Evolutionary conservation across 176 grass and related monocot genomes (phyloP).

Genomic region (Urochloa ruziziensis): DNA sequence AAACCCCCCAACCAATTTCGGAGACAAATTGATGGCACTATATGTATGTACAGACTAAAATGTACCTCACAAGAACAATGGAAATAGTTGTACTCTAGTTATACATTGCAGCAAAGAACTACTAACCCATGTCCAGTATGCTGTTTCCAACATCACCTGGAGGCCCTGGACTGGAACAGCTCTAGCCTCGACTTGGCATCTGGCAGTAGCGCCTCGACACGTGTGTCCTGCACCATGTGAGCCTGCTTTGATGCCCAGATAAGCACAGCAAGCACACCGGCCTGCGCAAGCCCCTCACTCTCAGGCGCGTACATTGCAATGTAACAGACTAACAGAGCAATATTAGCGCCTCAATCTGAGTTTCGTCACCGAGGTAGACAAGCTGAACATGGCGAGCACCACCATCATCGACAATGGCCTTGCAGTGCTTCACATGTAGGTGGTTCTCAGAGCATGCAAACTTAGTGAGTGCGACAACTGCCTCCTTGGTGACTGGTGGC

Average conservation of each 20-base stretch:
- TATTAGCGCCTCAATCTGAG: constrained; percentile 75
- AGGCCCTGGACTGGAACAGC: constrained; percentile 65
- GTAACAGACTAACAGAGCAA: constrained; percentile 77
- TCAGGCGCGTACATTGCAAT: constrained; percentile 72
- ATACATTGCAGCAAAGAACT: too few relatives aligned
- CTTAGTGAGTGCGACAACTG: constrained; percentile 75
- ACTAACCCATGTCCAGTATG: constrained; percentile 22
- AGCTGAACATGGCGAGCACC: constrained; percentile 76
- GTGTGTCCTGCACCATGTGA: constrained; percentile 63
- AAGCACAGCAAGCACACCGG: constrained; percentile 62
- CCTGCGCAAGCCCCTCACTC: constrained; percentile 74
- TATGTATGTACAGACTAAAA: too few relatives aligned
- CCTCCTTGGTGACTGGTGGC: constrained; percentile 55
- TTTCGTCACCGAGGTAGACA: constrained; percentile 69
- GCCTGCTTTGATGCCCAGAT: constrained; percentile 85
- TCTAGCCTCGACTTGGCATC: constrained; percentile 60
- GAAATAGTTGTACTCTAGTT: too few relatives aligned
- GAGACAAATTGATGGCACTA: too few relatives aligned
- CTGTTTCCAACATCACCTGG: constrained; percentile 37
- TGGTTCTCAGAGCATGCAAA: constrained; percentile 67
- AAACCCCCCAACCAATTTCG: too few relatives aligned
- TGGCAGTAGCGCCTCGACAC: constrained; percentile 57
- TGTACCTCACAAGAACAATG: too few relatives aligned
- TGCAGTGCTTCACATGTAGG: constrained; percentile 69
- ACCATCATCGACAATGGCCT: constrained; percentile 56